Base-by-base conservation (phyloP, 129 eudicot species). In the Lonicera japonica region DNA sequence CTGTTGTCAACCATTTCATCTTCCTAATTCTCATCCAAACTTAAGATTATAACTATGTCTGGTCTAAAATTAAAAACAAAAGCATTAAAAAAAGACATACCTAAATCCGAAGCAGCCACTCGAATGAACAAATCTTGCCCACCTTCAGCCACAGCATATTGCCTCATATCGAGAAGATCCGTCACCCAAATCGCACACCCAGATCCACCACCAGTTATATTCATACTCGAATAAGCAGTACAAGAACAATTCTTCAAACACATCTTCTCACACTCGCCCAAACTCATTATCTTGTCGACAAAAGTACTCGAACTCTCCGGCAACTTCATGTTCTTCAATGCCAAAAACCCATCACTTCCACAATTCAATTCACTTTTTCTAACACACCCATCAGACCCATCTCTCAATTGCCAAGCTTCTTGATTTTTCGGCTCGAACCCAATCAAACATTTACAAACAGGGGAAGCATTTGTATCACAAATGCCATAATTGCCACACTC, bases 351-450 rank as follows among this genome's bases (percentile, higher is more conserved):
- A 36, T 86, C 97, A 12, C 24, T 51, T 24, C 40, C 61, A 62
- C 97, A 90, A 2, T 77, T 74, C 75, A 90, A 69, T 1, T 57
- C 34, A 25, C 60, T 54, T 21, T 15, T 55, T 73, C 95, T 58
- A 21, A 78, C 72, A 65, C 97, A 90, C 76, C 97, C 95, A 46
- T 56, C 81, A 4, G 86, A 76, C 62, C 97, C 86, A 25, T 90
- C 89, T 39, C 91, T 76, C 47, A 80, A 54, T 23, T 24, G 59
- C 95, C 95, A 86, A 0, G 80, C 91, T 48, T 48, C 66, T 7
- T 25, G 29, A 62, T 80, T 70, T 60, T 67, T 83, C 0, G 91
- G 89, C 62, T 0, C 55, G 36, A 83, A 90, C 25, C 88, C 91
- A 6, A 8, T 58, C 63, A 73, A 29, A 9, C 97, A 90, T 29